A percentile compares a stretch with the other conserved stretches of the same genome.
Conservation (phyloP, 1,139 yeast genomes). For the Debaryomycetaceae sp. region DNA sequence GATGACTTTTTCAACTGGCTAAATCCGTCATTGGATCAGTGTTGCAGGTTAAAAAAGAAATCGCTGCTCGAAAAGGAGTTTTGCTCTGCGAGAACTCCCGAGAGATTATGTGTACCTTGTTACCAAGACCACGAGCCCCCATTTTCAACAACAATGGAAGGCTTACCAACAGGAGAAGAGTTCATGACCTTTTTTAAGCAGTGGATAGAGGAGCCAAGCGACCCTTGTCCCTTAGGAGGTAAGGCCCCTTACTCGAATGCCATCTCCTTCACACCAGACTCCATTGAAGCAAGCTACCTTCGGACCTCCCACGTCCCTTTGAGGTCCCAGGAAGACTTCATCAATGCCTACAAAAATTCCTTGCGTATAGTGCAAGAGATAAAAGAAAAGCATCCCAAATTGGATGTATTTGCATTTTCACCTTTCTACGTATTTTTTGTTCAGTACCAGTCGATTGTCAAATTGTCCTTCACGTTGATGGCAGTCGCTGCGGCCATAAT, state of each 20-base stretch:
- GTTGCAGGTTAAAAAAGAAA: constrained; percentile 66
- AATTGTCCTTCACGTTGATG: constrained; percentile 54
- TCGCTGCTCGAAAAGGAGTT: constrained; percentile 31
- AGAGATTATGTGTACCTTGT: constrained; percentile 72
- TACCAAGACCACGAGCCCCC: constrained; percentile 51
- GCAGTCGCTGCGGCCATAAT: constrained; percentile 55
- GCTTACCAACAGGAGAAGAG: constrained; percentile 73
- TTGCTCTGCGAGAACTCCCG: constrained; percentile 68
- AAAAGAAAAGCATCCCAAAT: constrained; percentile 30
- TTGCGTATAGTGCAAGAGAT: constrained; percentile 65
- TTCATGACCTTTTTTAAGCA: constrained; percentile 70
- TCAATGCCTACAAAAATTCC: constrained; percentile 72
- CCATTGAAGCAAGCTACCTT: constrained; percentile 60
- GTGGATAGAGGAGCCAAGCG: constrained; percentile 85
- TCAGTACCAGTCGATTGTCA: constrained; percentile 68
- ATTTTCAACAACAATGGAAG: constrained; percentile 76
- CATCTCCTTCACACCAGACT: constrained; percentile 38
- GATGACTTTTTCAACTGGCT: constrained; percentile 88
- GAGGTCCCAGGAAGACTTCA: constrained; percentile 80
- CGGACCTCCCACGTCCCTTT: constrained; percentile 80
- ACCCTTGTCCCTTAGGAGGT: constrained; percentile 94
- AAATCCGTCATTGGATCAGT: constrained; percentile 80
- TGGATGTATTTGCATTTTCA: constrained; percentile 81
- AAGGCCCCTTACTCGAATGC: constrained; percentile 83
- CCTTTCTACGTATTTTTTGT: constrained; percentile 92